A percentile compares a stretch with the other conserved stretches of the same genome.
phyloP scores from a whole-genome alignment of 148 eudicot genomes.

The Talinum fruticosum region DNA sequence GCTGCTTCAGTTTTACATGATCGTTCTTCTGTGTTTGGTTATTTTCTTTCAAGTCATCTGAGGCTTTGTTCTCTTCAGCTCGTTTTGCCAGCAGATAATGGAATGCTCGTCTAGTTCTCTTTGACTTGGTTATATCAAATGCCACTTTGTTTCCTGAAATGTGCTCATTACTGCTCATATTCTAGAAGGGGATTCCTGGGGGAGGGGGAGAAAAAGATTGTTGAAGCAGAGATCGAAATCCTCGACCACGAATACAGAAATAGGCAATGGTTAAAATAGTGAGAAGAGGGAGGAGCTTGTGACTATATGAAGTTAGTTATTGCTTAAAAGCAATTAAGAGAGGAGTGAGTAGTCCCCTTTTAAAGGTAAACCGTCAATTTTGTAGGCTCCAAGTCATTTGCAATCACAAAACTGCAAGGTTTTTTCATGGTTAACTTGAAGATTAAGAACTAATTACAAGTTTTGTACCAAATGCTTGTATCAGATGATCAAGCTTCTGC shows the following conservation, averaged over 20 bases:
- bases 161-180: constrained; percentile 19
- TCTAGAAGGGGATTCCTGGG: too few species aligned
- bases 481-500: constrained; percentile 1
- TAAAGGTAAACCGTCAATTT: constrained; percentile 31
- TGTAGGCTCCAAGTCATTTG: constrained; percentile 27
- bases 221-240: background rate
- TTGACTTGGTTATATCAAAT: constrained; percentile 30
- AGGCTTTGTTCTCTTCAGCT: background rate
- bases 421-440: background rate
- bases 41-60: background rate
- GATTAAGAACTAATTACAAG: background rate
- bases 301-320: constrained; percentile 16
- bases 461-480: constrained; percentile 13
- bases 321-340: constrained; percentile 24
- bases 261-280: constrained; percentile 4
- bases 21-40: constrained; percentile 6
- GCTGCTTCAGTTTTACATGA: constrained; percentile 26
- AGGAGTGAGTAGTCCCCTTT: constrained; percentile 7
- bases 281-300: background rate
- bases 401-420: background rate
- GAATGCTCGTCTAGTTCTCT: constrained; percentile 23
- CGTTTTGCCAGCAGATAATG: background rate
- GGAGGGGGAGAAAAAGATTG: background rate
- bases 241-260: background rate
- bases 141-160: constrained; percentile 14